Conservation (phyloP, 2,329 filamentous ascomycete species). For the Pyricularia pennisetigena region DNA sequence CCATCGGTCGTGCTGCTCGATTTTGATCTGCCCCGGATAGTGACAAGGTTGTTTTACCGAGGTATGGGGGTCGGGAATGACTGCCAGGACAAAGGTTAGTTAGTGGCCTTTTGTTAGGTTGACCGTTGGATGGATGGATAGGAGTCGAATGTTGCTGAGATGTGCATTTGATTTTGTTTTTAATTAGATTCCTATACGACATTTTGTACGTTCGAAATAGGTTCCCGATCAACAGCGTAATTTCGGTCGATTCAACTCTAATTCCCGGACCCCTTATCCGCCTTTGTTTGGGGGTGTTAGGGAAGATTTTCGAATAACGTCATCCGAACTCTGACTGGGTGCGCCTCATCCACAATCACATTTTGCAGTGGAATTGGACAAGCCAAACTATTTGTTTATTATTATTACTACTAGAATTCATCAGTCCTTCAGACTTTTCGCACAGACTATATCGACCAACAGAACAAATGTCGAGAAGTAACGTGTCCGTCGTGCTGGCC, state of each 20-base stretch:
- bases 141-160: not conserved
- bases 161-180: not conserved
- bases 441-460: not conserved
- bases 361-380: not conserved
- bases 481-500: slow-evolving; percentile 43
- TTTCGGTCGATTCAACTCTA: not conserved
- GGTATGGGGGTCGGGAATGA: not conserved
- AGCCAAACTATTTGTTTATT: not conserved
- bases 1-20: not conserved
- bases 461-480: slow-evolving; percentile 4
- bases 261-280: not conserved
- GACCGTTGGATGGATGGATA: not conserved
- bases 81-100: not conserved
- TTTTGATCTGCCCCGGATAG: not conserved
- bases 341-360: not conserved
- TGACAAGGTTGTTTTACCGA: not conserved
- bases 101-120: not conserved
- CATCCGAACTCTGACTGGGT: not conserved
- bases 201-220: not conserved
- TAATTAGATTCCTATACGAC: not conserved
- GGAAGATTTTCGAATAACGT: not conserved
- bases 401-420: no score
- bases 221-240: not conserved
- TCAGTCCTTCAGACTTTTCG: not conserved
- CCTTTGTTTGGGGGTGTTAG: not conserved